Conservation (phyloP, 164 flowering plant species). For the Magnolia sinica region DNA sequence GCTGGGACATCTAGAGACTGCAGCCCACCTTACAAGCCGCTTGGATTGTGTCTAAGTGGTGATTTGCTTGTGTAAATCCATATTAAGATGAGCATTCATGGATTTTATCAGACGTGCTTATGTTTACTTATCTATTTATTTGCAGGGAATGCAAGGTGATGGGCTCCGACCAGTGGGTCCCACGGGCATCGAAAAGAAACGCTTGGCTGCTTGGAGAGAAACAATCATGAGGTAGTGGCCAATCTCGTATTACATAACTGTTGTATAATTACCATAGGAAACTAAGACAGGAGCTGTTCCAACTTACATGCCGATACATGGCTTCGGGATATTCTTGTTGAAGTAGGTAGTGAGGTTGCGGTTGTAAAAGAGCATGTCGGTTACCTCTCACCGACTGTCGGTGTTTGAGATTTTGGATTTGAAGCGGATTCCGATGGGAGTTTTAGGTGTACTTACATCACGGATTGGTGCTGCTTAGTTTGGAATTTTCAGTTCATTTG, state of each 20-base stretch:
- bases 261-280: not conserved
- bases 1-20: no score
- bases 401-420: not conserved
- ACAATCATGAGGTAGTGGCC: not conserved
- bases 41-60: no score
- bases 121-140: conserved; percentile 3
- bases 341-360: not conserved
- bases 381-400: not conserved
- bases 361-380: not conserved
- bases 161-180: not conserved
- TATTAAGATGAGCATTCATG: not conserved
- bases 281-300: not conserved
- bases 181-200: not conserved
- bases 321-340: not conserved
- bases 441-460: not conserved
- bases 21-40: no score
- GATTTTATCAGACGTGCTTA: not conserved
- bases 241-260: not conserved
- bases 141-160: conserved; percentile 11
- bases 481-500: not conserved
- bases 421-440: not conserved
- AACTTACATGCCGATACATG: not conserved
- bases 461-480: not conserved
- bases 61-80: not conserved
- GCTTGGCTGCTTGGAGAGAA: not conserved